These are phyloP conservation scores for Verbena officinalis DNA, from an alignment of 257 asterid genomes.

Conservation along the genomic window DNA sequence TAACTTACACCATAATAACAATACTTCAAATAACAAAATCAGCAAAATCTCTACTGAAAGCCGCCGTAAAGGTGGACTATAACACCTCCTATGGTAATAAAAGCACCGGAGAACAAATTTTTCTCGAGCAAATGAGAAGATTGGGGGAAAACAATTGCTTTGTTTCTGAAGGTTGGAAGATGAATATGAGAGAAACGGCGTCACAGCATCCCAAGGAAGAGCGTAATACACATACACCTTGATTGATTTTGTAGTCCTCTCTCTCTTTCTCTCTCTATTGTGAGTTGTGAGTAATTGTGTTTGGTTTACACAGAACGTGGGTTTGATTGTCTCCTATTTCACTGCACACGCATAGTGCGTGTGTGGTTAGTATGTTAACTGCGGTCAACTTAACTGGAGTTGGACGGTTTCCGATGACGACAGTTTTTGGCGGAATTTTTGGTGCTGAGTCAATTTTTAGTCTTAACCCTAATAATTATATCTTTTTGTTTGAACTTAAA, in stretches of 20 bases:
- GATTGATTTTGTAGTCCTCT: constrained; percentile 41
- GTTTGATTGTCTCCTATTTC: constrained; percentile 59
- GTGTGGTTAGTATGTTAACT: constrained; percentile 31
- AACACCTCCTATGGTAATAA: neutral
- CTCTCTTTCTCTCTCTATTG: neutral
- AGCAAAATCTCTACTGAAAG: neutral
- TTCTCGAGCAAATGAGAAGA: neutral
- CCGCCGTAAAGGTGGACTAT: neutral
- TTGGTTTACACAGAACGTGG: constrained; percentile 40
- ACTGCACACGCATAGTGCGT: constrained; percentile 48
- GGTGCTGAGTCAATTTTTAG: constrained; percentile 28
- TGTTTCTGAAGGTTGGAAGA: neutral
- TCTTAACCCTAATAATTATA: too few relatives aligned
- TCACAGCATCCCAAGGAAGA: constrained; percentile 46
- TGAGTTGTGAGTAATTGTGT: constrained; percentile 21
- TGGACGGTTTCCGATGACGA: constrained; percentile 29
- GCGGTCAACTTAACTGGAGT: constrained; percentile 14
- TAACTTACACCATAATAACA: neutral
- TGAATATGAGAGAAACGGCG: constrained; percentile 35
- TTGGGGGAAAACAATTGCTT: constrained; percentile 8
- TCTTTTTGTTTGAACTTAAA: too few relatives aligned
- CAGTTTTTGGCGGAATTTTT: constrained; percentile 29
- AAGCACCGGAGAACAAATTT: constrained; percentile 10
- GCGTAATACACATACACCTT: constrained; percentile 54
- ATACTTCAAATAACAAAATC: neutral